Evolutionary conservation across 148 eudicot genomes (phyloP).

Genomic region (Silene conica): DNA sequence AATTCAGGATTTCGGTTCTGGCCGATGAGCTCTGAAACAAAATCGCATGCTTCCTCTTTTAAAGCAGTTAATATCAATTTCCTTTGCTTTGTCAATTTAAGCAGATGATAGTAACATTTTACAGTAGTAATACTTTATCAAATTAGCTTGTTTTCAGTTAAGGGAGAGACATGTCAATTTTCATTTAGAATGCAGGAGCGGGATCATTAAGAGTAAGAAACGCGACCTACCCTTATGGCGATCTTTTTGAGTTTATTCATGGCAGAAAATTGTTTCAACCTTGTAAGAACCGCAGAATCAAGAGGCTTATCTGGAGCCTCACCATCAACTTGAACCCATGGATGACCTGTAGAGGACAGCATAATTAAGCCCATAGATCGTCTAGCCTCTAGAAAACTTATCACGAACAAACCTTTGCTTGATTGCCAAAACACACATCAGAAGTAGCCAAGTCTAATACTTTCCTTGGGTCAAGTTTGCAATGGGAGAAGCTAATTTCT

Average conservation of each 20-base stretch:
- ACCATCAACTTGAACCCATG: constrained; percentile 40
- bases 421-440: too few species aligned
- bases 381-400: too few species aligned
- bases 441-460: too few species aligned
- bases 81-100: not conserved
- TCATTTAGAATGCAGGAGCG: not conserved
- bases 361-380: not conserved
- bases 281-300: constrained; percentile 35
- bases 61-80: not conserved
- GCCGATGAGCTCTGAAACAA: not conserved
- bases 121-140: too few species aligned
- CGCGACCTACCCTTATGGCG: constrained; percentile 32
- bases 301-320: constrained; percentile 39
- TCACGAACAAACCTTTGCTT: too few species aligned
- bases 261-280: constrained; percentile 39
- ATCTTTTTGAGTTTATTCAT: constrained; percentile 45
- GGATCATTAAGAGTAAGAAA: not conserved
- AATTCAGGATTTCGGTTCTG: not conserved
- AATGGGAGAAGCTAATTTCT: too few species aligned
- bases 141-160: too few species aligned
- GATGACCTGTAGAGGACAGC: constrained; percentile 30
- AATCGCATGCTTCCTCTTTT: not conserved
- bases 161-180: too few species aligned
- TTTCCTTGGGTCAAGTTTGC: too few species aligned
- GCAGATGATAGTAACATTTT: not conserved